Evolutionary conservation across 148 eudicot genomes (phyloP), one percentile per base, ranked within the genome.

Genomic region (Fagopyrum esculentum): DNA sequence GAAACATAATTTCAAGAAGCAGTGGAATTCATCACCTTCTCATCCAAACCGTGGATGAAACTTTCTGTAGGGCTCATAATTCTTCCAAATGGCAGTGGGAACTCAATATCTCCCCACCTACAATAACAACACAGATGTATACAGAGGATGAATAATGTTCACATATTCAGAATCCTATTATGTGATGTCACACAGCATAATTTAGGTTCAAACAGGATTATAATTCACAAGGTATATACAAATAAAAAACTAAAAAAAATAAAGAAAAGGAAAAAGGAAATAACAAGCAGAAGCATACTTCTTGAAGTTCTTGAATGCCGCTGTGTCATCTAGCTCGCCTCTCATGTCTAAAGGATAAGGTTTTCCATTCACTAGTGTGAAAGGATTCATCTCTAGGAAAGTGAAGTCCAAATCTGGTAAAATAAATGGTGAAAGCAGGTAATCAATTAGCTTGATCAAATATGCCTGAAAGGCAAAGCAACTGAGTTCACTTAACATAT

Each of bases 311-410:
- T 85, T 85, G 81, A 85, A 85, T 51, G 98, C 81, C 77, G 98
- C 98, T 64, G 98, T 91, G 81, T 94, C 98, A 79, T 94, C 98
- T 61, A 94, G 97, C 78, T 94, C 98, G 68, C 98, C 98, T 83
- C 98, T 88, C 98, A 94, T 94, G 78, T 94, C 98, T 86, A 94
- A 78, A 81, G 98, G 98, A 87, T 94, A 94, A 30, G 98, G 98
- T 82, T 88, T 91, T 78, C 97, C 98, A 45, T 92, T 78, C 56
- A 94, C 93, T 81, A 94, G 81, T 77, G 98, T 81, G 84, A 94
- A 94, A 73, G 98, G 98, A 77, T 94, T 94, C 98, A 94, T 94
- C 82, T 94, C 98, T 70, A 94, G 83, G 86, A 94, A 94, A 76
- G 96, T 88, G 86, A 91, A 88, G 88, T 95, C 99, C 85, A 95